Conservation (phyloP, 176 grass and related monocot species). For the Carex cristatella region DNA sequence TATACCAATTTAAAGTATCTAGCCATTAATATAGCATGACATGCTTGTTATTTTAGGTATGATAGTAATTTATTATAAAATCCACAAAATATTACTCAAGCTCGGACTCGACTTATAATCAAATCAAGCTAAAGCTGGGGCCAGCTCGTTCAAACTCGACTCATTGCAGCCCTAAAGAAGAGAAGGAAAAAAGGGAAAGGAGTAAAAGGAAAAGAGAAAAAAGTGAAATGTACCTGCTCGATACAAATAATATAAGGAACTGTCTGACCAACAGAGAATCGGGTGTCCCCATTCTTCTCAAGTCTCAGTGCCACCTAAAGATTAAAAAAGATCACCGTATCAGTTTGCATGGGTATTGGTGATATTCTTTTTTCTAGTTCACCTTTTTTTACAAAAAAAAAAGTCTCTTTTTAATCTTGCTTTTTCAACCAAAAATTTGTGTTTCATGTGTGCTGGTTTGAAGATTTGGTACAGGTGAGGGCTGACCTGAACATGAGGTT, state of each 20-base stretch:
- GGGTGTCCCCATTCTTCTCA: conserved; percentile 81
- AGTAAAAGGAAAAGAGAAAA: neutral
- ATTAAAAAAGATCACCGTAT: conserved; percentile 4
- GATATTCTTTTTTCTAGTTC: neutral
- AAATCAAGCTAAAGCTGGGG: no score
- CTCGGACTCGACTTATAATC: no score
- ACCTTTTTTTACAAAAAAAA: neutral
- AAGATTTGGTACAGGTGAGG: neutral
- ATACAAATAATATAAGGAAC: conserved; percentile 94
- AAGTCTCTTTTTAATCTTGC: neutral
- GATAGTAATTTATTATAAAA: no score
- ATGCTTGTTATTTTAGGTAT: no score
- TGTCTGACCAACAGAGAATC: conserved; percentile 79
- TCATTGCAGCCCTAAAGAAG: no score
- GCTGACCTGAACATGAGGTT: conserved; percentile 96
- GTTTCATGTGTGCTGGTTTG: neutral
- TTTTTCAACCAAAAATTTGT: neutral
- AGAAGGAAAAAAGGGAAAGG: neutral
- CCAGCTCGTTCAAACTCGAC: no score
- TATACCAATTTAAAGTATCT: no score
- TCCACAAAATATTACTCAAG: no score
- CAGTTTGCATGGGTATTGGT: neutral
- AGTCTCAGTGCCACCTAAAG: conserved; percentile 89
- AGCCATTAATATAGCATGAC: no score
- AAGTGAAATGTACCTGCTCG: conserved; percentile 48